phyloP scores from a whole-genome alignment of 2,329 filamentous ascomycete species.

The Fusarium robinianum region DNA sequence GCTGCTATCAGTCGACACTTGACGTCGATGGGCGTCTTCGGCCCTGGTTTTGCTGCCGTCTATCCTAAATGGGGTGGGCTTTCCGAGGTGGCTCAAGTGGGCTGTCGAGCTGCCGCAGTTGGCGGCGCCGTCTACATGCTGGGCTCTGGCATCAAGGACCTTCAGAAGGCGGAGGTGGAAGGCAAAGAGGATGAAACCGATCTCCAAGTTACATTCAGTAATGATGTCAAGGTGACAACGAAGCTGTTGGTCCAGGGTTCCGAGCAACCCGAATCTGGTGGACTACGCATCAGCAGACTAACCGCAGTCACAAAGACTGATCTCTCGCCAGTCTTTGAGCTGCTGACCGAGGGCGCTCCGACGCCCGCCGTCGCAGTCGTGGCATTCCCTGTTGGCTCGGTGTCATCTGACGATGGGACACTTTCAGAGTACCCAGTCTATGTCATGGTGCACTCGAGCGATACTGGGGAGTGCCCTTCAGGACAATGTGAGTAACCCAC shows the following conservation, averaged over 20 bases:
- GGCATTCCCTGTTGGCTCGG: slow-evolving; percentile 62
- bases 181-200: slow-evolving; percentile 43
- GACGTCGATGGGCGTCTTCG: slow-evolving; percentile 84
- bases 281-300: slow-evolving; percentile 57
- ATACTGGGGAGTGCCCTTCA: slow-evolving; percentile 86
- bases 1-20: slow-evolving; percentile 78
- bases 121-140: slow-evolving; percentile 91
- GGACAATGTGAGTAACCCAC: slow-evolving; percentile 79
- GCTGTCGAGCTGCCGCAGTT: slow-evolving; percentile 86
- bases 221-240: slow-evolving; percentile 61
- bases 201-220: slow-evolving; percentile 60
- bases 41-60: slow-evolving; percentile 85
- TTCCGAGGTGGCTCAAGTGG: slow-evolving; percentile 88
- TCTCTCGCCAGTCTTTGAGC: slow-evolving; percentile 69
- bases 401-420: slow-evolving; percentile 42
- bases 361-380: slow-evolving; percentile 74
- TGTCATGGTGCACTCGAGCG: slow-evolving; percentile 77
- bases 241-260: slow-evolving; percentile 55
- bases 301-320: slow-evolving; percentile 72
- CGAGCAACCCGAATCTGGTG: slow-evolving; percentile 37
- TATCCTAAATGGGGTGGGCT: slow-evolving; percentile 92
- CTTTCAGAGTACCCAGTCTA: slow-evolving; percentile 55
- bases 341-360: slow-evolving; percentile 74
- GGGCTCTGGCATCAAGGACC: slow-evolving; percentile 64
- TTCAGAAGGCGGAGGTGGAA: slow-evolving; percentile 27